Percentiles rank a stretch among this genome's conserved stretches.
Conservation (phyloP, 768 basidiomycete genomes). For the Solioccasus polychromus region DNA sequence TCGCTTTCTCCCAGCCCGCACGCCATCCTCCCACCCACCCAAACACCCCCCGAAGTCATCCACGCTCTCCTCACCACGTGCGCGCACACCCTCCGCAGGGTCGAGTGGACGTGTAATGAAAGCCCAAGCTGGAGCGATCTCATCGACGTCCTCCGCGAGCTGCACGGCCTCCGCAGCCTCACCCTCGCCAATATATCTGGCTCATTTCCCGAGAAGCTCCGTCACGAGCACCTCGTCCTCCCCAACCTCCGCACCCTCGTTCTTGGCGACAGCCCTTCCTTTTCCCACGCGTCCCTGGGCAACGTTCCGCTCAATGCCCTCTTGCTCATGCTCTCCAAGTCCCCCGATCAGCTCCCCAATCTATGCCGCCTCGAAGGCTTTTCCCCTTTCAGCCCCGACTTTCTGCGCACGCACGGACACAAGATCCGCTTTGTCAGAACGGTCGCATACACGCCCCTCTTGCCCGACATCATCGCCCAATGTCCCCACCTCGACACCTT, state of each 20-base stretch:
- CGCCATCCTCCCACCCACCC: constrained; percentile 19
- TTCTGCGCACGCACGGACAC: constrained; percentile 39
- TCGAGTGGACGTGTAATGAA: constrained; percentile 47
- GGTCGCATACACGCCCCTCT: constrained; percentile 32
- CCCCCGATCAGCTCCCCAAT: constrained; percentile 35
- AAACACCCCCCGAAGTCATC: constrained; percentile 34
- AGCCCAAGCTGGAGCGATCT: constrained; percentile 41
- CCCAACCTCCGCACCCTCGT: constrained; percentile 41
- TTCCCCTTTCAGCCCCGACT: constrained; percentile 40
- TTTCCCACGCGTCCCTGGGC: constrained; percentile 32
- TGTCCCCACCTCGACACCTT: constrained; percentile 43
- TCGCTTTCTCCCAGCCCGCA: constrained; percentile 18
- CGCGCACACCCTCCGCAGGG: constrained; percentile 35
- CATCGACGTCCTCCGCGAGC: constrained; percentile 32
- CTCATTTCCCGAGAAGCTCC: constrained; percentile 21
- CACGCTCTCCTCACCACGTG: constrained; percentile 32
- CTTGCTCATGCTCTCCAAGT: constrained; percentile 34
- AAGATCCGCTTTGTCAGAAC: constrained; percentile 43
- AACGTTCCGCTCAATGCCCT: constrained; percentile 40
- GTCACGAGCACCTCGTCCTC: constrained; percentile 27
- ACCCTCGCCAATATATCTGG: constrained; percentile 41
- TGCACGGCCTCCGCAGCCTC: constrained; percentile 38
- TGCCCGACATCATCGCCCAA: constrained; percentile 35
- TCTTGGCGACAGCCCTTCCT: constrained; percentile 34
- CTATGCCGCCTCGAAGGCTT: constrained; percentile 43